Conservation (phyloP, 2,329 filamentous ascomycete species). For the Claviceps sp. region DNA sequence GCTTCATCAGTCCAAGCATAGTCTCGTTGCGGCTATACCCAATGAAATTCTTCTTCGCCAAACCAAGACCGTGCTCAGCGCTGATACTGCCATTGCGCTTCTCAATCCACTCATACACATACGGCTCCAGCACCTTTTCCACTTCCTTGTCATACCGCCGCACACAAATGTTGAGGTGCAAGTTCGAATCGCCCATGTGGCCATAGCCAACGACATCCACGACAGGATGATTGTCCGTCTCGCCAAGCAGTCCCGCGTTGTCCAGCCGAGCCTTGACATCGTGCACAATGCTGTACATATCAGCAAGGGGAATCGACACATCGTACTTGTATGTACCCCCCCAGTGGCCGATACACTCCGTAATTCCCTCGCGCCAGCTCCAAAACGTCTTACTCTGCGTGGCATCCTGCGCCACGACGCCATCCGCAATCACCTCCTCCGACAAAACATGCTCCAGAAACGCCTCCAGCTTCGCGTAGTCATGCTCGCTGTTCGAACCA, state of each 20-base stretch:
- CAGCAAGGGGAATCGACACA: slow-evolving; percentile 76
- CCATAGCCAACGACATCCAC: slow-evolving; percentile 90
- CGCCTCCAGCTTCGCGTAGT: slow-evolving; percentile 75
- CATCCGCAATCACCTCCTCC: slow-evolving; percentile 74
- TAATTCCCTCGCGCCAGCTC: slow-evolving; percentile 87
- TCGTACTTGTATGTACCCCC: slow-evolving; percentile 99
- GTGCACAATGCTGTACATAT: slow-evolving; percentile 82
- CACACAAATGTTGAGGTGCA: slow-evolving; percentile 83
- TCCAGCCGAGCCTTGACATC: slow-evolving; percentile 64
- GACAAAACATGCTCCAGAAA: slow-evolving; percentile 91
- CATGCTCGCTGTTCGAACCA: slow-evolving; percentile 86
- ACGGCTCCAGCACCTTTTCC: slow-evolving; percentile 81
- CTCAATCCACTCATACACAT: slow-evolving; percentile 93
- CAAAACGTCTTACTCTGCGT: slow-evolving; percentile 78
- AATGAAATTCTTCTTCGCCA: slow-evolving; percentile 93
- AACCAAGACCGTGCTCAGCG: slow-evolving; percentile 84
- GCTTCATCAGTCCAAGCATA: slow-evolving; percentile 84
- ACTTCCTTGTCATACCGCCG: slow-evolving; percentile 75
- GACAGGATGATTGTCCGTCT: slow-evolving; percentile 63
- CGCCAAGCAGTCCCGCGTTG: slow-evolving; percentile 62
- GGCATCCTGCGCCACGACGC: slow-evolving; percentile 84
- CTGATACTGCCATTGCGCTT: slow-evolving; percentile 85
- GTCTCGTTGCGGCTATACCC: slow-evolving; percentile 82
- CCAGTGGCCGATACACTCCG: slow-evolving; percentile 77
- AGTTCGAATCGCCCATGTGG: slow-evolving; percentile 93